Percentiles rank a stretch among this genome's conserved stretches.
Evolutionary conservation across 306 rosid species (phyloP).

Genomic region (Vachellia collinsii): DNA sequence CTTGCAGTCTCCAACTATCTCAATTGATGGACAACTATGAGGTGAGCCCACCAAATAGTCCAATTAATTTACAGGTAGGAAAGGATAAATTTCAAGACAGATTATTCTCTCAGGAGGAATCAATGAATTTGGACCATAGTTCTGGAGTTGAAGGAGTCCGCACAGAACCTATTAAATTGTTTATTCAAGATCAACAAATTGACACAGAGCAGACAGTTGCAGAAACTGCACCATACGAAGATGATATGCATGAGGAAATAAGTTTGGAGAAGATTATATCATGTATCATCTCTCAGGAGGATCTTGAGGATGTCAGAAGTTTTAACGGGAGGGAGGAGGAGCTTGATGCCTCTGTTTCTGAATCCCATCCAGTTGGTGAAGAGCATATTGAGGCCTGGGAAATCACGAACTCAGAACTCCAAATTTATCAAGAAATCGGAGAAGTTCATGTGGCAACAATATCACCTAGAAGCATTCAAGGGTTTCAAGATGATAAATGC

Average conservation of each 20-base stretch:
- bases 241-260: slow-evolving; percentile 32
- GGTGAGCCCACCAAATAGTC: slow-evolving; percentile 38
- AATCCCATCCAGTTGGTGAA: slow-evolving; percentile 42
- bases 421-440: slow-evolving; percentile 30
- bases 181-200: slow-evolving; percentile 45
- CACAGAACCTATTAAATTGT: slow-evolving; percentile 35
- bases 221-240: slow-evolving; percentile 23
- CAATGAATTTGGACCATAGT: slow-evolving; percentile 30
- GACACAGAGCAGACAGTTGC: slow-evolving; percentile 36
- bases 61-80: slow-evolving; percentile 25
- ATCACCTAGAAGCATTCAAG: slow-evolving; percentile 47
- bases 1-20: slow-evolving; percentile 51
- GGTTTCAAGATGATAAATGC: slow-evolving; percentile 41
- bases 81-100: slow-evolving; percentile 39
- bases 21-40: slow-evolving; percentile 51
- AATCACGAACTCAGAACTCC: slow-evolving; percentile 36
- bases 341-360: slow-evolving; percentile 29
- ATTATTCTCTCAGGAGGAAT: slow-evolving; percentile 44
- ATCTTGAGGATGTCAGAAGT: slow-evolving; percentile 36
- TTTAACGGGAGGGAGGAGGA: slow-evolving; percentile 39
- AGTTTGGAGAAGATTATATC: slow-evolving; percentile 37
- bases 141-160: slow-evolving; percentile 33
- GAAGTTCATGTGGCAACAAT: slow-evolving; percentile 35
- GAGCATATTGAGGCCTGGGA: slow-evolving; percentile 35
- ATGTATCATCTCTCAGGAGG: slow-evolving; percentile 42